A percentile compares a stretch with the other conserved stretches of the same genome.
Conservation (phyloP, 805 yeast species). For the Metschnikowia aberdeeniae region DNA sequence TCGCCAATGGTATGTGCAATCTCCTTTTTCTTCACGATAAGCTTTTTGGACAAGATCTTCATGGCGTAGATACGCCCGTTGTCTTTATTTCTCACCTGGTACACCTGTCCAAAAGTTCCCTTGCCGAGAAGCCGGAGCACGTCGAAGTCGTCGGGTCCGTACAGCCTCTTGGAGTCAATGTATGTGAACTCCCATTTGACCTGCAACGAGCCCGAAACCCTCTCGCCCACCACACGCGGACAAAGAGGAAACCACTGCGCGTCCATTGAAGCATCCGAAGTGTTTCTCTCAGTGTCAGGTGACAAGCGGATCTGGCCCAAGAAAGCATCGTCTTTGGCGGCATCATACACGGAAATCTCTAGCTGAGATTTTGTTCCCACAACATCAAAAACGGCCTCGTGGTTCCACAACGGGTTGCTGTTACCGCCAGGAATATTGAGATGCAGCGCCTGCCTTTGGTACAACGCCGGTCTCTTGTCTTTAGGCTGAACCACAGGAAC, state of each 20-base stretch:
- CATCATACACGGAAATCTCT: conserved; percentile 89
- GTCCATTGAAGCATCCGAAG: conserved; percentile 36
- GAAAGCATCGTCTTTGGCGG: conserved; percentile 74
- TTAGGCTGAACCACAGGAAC: conserved; percentile 13
- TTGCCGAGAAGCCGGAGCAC: conserved; percentile 86
- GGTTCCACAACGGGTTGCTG: conserved; percentile 80
- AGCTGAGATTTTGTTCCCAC: conserved; percentile 78
- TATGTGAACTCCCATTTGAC: conserved; percentile 68
- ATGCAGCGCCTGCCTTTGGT: conserved; percentile 39
- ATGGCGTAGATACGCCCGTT: conserved; percentile 91
- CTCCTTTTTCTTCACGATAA: conserved; percentile 94
- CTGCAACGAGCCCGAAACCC: conserved; percentile 72
- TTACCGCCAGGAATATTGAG: conserved; percentile 22
- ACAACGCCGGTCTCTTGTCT: conserved; percentile 29
- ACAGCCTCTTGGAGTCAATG: conserved; percentile 64
- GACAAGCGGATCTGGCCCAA: conserved; percentile 77
- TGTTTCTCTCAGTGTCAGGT: conserved; percentile 50
- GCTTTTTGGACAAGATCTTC: conserved; percentile 93
- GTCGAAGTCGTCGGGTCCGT: conserved; percentile 94
- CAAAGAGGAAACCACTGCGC: conserved; percentile 74
- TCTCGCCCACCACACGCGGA: conserved; percentile 71
- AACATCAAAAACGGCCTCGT: conserved; percentile 89
- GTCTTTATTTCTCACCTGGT: conserved; percentile 89
- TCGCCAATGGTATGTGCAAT: conserved; percentile 98
- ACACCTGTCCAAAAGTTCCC: conserved; percentile 97